Percentiles rank a stretch among this genome's conserved stretches.
Evolutionary conservation across 1,284 basidiomycete genomes (phyloP).

Genomic region (Sporisorium reilianum): DNA sequence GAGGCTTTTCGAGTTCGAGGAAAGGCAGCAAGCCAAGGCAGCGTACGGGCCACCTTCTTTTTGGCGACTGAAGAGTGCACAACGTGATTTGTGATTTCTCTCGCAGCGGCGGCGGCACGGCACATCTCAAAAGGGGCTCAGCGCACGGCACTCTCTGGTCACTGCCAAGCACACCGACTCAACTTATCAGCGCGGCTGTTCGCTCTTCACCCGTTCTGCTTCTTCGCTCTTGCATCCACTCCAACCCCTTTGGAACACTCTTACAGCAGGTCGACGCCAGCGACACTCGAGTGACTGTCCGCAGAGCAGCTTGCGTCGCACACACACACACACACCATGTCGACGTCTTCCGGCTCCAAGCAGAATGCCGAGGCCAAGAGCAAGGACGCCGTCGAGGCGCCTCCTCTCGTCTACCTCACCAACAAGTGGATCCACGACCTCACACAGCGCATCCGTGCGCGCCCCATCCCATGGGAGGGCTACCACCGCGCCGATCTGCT

Average conservation of each 20-base stretch:
- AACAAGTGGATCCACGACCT: slow-evolving; percentile 88
- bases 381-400: slow-evolving; percentile 34
- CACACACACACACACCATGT: no score
- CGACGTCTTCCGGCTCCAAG: slow-evolving; percentile 29
- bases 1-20: no score
- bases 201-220: neutral
- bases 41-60: slow-evolving; percentile 40
- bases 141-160: neutral
- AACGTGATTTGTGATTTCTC: slow-evolving; percentile 16
- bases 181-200: slow-evolving; percentile 6
- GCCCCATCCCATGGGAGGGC: slow-evolving; percentile 96
- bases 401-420: slow-evolving; percentile 83
- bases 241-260: neutral
- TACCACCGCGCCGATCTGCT: slow-evolving; percentile 95
- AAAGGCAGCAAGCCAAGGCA: slow-evolving; percentile 9
- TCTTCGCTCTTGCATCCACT: neutral
- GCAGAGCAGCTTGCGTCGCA: neutral
- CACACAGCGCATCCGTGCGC: slow-evolving; percentile 86
- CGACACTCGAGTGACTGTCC: neutral
- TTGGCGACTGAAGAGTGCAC: neutral
- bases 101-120: no score
- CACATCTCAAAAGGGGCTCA: slow-evolving; percentile 10
- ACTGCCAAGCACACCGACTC: neutral
- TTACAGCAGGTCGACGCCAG: neutral
- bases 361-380: slow-evolving; percentile 15